Evolutionary conservation across 352 stramenopile species (phyloP).

Genomic region (Phytopythium montanum): DNA sequence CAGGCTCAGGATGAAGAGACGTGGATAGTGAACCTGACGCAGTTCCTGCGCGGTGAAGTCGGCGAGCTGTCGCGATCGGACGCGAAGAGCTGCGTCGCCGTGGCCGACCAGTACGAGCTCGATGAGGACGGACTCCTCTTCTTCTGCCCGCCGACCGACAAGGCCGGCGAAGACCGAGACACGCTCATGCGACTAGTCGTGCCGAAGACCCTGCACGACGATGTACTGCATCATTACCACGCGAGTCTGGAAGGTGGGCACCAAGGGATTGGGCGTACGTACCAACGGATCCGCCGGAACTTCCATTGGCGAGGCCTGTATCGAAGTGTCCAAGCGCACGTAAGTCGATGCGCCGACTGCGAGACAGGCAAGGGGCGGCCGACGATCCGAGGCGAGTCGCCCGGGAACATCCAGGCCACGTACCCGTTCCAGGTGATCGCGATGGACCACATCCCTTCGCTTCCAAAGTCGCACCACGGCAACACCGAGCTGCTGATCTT

Average conservation of each 20-base stretch:
- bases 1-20: constrained; percentile 6
- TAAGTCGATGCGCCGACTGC: not conserved
- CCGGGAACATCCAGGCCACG: constrained; percentile 9
- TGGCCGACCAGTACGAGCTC: constrained; percentile 1
- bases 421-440: constrained; percentile 10
- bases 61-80: not conserved
- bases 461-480: constrained; percentile 3
- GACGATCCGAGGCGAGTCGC: constrained; percentile 5
- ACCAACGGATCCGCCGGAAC: not conserved
- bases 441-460: constrained; percentile 16
- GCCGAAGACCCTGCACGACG: constrained; percentile 6
- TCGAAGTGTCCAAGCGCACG: constrained; percentile 4
- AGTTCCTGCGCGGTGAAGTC: constrained; percentile 6
- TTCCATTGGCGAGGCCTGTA: constrained; percentile 9
- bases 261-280: constrained; percentile 10
- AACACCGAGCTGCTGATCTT: constrained; percentile 10
- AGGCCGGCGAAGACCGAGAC: not conserved
- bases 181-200: constrained; percentile 3
- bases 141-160: not conserved
- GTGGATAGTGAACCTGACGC: constrained; percentile 6
- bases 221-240: constrained; percentile 12
- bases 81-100: too few species aligned
- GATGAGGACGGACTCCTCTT: not conserved
- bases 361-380: not conserved
- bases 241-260: constrained; percentile 8